Percentiles rank a stretch among this genome's conserved stretches.
These are phyloP conservation scores for Phytophthora rubi DNA, from an alignment of 352 stramenopile species.

Conservation along the genomic window DNA sequence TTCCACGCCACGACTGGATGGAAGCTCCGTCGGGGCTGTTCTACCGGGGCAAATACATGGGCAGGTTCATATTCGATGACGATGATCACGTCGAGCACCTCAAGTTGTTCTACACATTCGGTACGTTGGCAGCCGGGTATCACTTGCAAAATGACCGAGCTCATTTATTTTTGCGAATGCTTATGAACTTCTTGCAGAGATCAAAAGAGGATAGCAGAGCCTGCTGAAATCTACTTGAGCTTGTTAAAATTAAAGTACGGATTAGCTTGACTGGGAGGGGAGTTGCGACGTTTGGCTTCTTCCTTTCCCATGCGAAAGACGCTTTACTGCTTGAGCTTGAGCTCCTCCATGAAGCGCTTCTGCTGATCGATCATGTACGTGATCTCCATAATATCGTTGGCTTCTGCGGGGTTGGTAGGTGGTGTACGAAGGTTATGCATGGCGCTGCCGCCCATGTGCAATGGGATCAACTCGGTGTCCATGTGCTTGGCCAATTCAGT, in stretches of 20 bases:
- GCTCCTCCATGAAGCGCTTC: slow-evolving; percentile 51
- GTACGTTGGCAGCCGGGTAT: slow-evolving; percentile 39
- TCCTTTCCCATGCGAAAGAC: slow-evolving; percentile 9
- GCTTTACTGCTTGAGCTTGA: slow-evolving; percentile 27
- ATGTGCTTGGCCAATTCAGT: slow-evolving; percentile 68
- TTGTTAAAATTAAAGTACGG: not conserved
- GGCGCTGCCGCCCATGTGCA: slow-evolving; percentile 52
- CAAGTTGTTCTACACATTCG: slow-evolving; percentile 80
- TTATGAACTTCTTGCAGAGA: slow-evolving; percentile 42
- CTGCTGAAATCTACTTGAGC: slow-evolving; percentile 5
- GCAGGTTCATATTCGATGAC: slow-evolving; percentile 74
- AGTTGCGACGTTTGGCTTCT: slow-evolving; percentile 4
- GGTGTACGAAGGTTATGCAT: slow-evolving; percentile 47
- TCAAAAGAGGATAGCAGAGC: slow-evolving; percentile 49
- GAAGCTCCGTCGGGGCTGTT: slow-evolving; percentile 88
- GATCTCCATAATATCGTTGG: slow-evolving; percentile 51
- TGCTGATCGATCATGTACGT: slow-evolving; percentile 67
- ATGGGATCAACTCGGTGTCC: slow-evolving; percentile 57
- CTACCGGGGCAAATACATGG: slow-evolving; percentile 89
- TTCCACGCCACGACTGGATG: slow-evolving; percentile 80
- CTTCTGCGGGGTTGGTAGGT: slow-evolving; percentile 24
- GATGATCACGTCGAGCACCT: slow-evolving; percentile 74
- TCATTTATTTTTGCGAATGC: not conserved
- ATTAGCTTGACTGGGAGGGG: not conserved
- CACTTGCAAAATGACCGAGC: not conserved